Base-by-base conservation (phyloP, 129 eudicot species). In the sunflower (Helianthus annuus) region DNA sequence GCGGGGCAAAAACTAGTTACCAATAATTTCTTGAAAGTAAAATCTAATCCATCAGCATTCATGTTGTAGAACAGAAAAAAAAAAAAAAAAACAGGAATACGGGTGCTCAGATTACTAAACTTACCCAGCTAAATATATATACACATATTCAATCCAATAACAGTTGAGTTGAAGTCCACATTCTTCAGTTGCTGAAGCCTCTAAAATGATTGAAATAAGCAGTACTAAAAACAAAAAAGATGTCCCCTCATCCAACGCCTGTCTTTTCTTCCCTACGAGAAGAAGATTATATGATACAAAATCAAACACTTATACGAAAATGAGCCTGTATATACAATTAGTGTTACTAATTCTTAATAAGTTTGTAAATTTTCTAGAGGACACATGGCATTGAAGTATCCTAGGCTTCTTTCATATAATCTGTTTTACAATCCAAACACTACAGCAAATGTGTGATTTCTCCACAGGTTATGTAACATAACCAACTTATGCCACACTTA, bases 71-170 rank as follows among this genome's bases (percentile, higher is more conserved):
- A 67, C 48, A 64, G 53, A 64, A 73, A 64, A 61, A 64, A 19
- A 19, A 19, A 19, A 19, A 19, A 19, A 15, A 64, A 29, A 64
- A 27, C 32, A 27, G 42, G 42, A 54, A 8, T 51, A 7, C 58
- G 32, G 57, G 68, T 14, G 48, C 42, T 55, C 61, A 32, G 53
- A 36, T 56, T 57, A 55, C 52, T 59, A 69, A 58, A 46, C 22
- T 46, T 48, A 77, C 71, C 76, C 63, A 52, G 69, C 77, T 70
- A 70, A 55, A 75, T 66, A 75, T 70, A 45, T 70, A 70, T 76
- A 77, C 10, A 70, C 70, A 61, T 48, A 24, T 76, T 48, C 15
- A 34, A 76, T 69, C 5, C 22, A 52, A 42, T 42, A 69, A 61
- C 51, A 61, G 71, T 29, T 15, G 65, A 77, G 38, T 59, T 19